Evolutionary conservation across 148 eudicot genomes (phyloP).

Genomic region (Vaccinium myrtillus): DNA sequence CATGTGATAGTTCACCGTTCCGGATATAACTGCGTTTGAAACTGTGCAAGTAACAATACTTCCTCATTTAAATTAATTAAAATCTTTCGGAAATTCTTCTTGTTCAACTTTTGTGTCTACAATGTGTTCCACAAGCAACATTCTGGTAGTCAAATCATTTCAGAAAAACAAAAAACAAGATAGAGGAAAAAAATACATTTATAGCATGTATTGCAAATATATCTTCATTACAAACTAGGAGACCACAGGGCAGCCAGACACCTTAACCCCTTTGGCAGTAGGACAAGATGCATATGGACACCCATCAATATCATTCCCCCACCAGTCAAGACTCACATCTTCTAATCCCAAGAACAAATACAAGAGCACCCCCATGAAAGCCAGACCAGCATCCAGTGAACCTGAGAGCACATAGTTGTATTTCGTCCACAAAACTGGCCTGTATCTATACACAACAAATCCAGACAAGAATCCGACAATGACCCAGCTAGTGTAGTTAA

Average conservation of each 20-base stretch:
- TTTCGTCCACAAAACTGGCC: slow-evolving; percentile 77
- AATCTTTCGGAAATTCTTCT: background rate
- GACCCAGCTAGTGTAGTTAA: slow-evolving; percentile 88
- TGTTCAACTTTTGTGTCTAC: slow-evolving; percentile 26
- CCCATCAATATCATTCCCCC: slow-evolving; percentile 95
- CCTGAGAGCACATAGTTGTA: slow-evolving; percentile 89
- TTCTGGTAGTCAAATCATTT: background rate
- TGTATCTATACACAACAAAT: slow-evolving; percentile 67
- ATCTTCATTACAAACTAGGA: slow-evolving; percentile 14
- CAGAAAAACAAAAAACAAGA: background rate
- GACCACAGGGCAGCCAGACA: slow-evolving; percentile 66
- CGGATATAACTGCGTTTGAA: no score
- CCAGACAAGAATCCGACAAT: slow-evolving; percentile 81
- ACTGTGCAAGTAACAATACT: background rate
- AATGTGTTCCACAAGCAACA: slow-evolving; percentile 1
- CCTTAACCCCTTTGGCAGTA: slow-evolving; percentile 61
- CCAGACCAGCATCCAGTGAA: slow-evolving; percentile 89
- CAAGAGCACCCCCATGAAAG: slow-evolving; percentile 91
- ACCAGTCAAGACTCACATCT: slow-evolving; percentile 65
- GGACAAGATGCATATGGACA: slow-evolving; percentile 89
- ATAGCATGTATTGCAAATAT: background rate
- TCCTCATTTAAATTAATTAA: background rate
- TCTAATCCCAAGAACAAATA: slow-evolving; percentile 82
- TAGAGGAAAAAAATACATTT: background rate
- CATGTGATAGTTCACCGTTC: no score